Conservation (phyloP, 768 basidiomycete genomes). For the Tulasnella sp. region DNA sequence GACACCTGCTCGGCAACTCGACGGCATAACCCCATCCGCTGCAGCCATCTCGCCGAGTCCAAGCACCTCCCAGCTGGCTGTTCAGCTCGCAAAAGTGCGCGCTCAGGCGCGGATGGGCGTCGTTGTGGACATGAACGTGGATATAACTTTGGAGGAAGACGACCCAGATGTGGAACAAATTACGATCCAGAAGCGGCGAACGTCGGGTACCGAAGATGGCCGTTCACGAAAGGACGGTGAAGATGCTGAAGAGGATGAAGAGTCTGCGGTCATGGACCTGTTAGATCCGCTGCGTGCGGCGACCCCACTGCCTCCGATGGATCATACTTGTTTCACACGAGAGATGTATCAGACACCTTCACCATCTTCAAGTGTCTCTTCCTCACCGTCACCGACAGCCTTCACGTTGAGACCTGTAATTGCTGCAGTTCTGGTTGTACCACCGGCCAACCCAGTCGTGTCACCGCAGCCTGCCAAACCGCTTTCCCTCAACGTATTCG, state of each 20-base stretch:
- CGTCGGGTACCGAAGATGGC: neutral
- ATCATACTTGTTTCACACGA: neutral
- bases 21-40: conserved; percentile 2
- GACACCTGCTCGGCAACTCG: conserved; percentile 1
- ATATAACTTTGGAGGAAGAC: conserved; percentile 6
- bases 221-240: neutral
- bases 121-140: conserved; percentile 11
- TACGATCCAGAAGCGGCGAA: neutral
- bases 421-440: neutral
- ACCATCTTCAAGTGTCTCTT: neutral
- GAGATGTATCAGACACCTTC: neutral
- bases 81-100: conserved; percentile 10
- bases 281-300: neutral
- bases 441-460: neutral
- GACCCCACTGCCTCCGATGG: conserved; percentile 1
- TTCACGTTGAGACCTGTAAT: neutral
- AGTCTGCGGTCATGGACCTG: neutral
- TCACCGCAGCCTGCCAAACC: neutral
- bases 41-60: neutral
- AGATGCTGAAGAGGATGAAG: neutral
- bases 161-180: neutral
- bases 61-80: conserved; percentile 1
- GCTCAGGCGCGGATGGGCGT: conserved; percentile 1
- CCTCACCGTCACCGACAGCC: neutral
- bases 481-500: neutral